These are phyloP conservation scores for Lophiotrema nucula DNA, from an alignment of 495 filamentous ascomycete species.

Conservation along the genomic window DNA sequence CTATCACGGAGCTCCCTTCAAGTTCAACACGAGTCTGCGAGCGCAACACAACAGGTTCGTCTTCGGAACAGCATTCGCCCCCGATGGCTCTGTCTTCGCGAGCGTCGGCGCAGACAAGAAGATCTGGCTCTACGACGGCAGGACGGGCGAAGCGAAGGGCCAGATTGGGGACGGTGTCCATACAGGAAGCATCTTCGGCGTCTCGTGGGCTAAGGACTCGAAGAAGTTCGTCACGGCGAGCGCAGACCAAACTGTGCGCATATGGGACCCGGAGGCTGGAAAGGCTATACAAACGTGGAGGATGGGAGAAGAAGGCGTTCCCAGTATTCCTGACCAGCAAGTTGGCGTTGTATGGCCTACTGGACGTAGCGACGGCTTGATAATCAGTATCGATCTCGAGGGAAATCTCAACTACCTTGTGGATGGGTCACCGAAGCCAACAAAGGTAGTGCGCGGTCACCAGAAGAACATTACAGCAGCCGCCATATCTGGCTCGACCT, in stretches of 20 bases:
- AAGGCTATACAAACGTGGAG: constrained; percentile 78
- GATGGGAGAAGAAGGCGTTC: constrained; percentile 74
- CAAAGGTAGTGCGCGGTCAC: constrained; percentile 79
- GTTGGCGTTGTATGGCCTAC: constrained; percentile 92
- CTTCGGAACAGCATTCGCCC: constrained; percentile 84
- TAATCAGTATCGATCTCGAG: constrained; percentile 83
- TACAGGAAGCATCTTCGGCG: constrained; percentile 86
- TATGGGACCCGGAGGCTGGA: constrained; percentile 83
- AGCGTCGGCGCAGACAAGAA: constrained; percentile 85
- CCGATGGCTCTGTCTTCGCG: constrained; percentile 78
- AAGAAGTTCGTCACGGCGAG: constrained; percentile 86
- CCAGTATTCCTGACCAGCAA: constrained; percentile 80
- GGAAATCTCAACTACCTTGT: constrained; percentile 89
- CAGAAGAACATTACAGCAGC: constrained; percentile 88
- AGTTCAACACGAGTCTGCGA: constrained; percentile 75
- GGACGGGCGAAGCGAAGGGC: constrained; percentile 77
- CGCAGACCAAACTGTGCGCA: constrained; percentile 85
- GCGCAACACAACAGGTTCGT: constrained; percentile 85
- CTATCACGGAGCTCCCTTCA: constrained; percentile 91
- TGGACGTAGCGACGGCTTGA: constrained; percentile 75
- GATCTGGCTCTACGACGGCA: constrained; percentile 94
- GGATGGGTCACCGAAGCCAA: constrained; percentile 65
- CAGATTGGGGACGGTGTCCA: constrained; percentile 81
- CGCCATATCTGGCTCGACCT: constrained; percentile 53
- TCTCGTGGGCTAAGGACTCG: constrained; percentile 88